phyloP scores from a whole-genome alignment of 768 basidiomycete species.

The Pisolithus microcarpus region DNA sequence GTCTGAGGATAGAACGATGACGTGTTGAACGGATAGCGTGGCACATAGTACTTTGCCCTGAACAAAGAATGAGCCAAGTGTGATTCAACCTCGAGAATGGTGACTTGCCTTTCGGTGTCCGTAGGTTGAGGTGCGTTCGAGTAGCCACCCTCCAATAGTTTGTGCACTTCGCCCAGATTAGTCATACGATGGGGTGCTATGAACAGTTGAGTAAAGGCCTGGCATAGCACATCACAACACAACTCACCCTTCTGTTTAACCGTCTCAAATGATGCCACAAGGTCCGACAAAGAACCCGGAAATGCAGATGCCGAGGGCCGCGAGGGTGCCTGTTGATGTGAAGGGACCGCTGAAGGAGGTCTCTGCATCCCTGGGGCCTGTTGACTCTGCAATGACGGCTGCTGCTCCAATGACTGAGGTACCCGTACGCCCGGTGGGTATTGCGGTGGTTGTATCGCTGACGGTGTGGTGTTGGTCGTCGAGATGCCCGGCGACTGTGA shows the following conservation, averaged over 20 bases:
- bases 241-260: conserved; percentile 92
- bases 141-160: conserved; percentile 89
- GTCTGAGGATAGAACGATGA: conserved; percentile 91
- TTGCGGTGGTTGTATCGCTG: conserved; percentile 35
- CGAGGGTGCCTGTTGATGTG: conserved; percentile 32
- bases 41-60: conserved; percentile 96
- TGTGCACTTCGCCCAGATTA: conserved; percentile 85
- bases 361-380: conserved; percentile 38
- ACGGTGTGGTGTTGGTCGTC: conserved; percentile 8
- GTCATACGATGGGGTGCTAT: conserved; percentile 74
- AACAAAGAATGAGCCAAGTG: conserved; percentile 6
- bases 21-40: conserved; percentile 86
- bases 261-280: conserved; percentile 90
- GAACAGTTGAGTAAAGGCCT: conserved; percentile 1
- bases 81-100: conserved; percentile 15
- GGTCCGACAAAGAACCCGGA: conserved; percentile 83
- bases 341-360: conserved; percentile 46
- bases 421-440: conserved; percentile 68
- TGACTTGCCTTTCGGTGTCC: conserved; percentile 88
- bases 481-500: conserved; percentile 12
- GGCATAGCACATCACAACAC: neutral
- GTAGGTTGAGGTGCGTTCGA: conserved; percentile 83
- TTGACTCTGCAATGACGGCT: conserved; percentile 19
- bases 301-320: conserved; percentile 45
- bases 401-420: conserved; percentile 37